These are phyloP conservation scores for Lasiodiplodia hormozganensis DNA, from an alignment of 2,329 filamentous ascomycete genomes.

Conservation along the genomic window DNA sequence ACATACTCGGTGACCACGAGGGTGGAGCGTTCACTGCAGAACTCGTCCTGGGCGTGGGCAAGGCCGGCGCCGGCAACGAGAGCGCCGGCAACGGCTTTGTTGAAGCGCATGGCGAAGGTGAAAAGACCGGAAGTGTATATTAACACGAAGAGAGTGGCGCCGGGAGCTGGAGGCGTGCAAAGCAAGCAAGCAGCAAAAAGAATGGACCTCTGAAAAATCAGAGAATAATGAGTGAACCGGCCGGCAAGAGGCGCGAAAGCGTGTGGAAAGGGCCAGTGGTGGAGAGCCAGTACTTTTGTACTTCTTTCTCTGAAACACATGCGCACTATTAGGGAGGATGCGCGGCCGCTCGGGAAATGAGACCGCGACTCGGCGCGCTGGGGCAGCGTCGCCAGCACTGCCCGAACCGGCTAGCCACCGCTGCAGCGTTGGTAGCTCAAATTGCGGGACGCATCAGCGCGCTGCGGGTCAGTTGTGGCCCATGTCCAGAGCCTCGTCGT, in stretches of 20 bases:
- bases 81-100: conserved; percentile 26
- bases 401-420: conserved; percentile 3
- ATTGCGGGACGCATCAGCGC: conserved; percentile 19
- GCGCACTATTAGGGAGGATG: conserved; percentile 17
- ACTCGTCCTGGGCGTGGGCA: conserved; percentile 19
- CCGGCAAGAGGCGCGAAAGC: conserved; percentile 7
- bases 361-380: conserved; percentile 10
- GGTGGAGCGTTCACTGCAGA: conserved; percentile 28
- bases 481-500: background rate
- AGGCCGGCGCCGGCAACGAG: conserved; percentile 27
- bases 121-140: conserved; percentile 4
- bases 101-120: conserved; percentile 20
- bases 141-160: conserved; percentile 12
- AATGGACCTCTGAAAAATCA: conserved; percentile 30
- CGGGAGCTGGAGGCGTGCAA: conserved; percentile 1
- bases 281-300: conserved; percentile 22
- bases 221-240: conserved; percentile 25
- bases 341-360: conserved; percentile 21
- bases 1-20: conserved; percentile 24
- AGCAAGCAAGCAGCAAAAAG: conserved; percentile 1
- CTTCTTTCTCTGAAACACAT: conserved; percentile 17
- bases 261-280: background rate
- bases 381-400: conserved; percentile 16
- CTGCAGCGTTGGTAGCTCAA: conserved; percentile 6
- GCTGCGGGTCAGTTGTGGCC: conserved; percentile 15